Evolutionary conservation across 2,329 filamentous ascomycete species (phyloP), one percentile per base, ranked within the genome.

Genomic region (Diplodia intermedia): DNA sequence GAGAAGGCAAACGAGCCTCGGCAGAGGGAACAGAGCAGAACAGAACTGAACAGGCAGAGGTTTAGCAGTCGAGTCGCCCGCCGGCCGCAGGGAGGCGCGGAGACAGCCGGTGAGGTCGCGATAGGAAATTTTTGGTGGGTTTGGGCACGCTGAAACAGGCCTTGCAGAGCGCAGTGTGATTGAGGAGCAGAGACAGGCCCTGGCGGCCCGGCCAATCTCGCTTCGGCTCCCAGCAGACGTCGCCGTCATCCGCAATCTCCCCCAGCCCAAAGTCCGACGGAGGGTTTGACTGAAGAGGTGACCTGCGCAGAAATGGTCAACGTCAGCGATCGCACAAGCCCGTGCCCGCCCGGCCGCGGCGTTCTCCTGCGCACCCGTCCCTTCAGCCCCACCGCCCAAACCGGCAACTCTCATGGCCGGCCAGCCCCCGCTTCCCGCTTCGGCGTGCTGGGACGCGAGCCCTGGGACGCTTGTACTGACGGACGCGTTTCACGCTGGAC

Each of bases 171-270:
- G 65, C 54, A 52, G 55, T 60, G 65, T 67, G 54, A 53, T 56
- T 61, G 65, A 65, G 55, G 55, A 67, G 65, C 23, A 47, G 43
- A 43, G n/a, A n/a, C 43, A 49, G 65, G 65, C 43, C 65, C 52
- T 66, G 65, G 65, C 65, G 53, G 36, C 33, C 31, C 54, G 65
- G 65, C 43, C 65, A 67, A 67, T 67, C 65, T 67, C 65, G 65
- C 65, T 67, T 67, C 54, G 65, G 55, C 18, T 33, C 36, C 26
- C 54, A 23, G 43, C 43, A 47, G 31, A 36, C 54, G 54, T 61
- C 65, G 65, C 47, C 54, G 55, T 31, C 50, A 63, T 63, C 60
- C 52, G 62, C 43, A 65, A 65, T 67, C 65, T 67, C 65, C 55
- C 52, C 54, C 65, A 52, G 54, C 36, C 65, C 33, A 65, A 65